Conservation (phyloP, 345 rosid species). For the Alliaria petiolata region DNA sequence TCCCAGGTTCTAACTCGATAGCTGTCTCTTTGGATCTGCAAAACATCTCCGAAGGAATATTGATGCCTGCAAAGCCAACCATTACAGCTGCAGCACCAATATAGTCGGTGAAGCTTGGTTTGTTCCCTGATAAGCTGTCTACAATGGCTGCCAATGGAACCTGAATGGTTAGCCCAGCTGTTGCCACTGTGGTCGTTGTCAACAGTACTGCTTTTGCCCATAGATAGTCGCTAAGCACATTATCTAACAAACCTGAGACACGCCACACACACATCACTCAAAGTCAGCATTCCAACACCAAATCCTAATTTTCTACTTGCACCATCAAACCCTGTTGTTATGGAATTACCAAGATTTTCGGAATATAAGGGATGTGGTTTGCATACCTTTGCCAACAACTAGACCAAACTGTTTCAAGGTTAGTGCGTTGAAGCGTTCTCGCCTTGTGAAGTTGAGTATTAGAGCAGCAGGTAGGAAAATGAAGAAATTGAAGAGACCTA, state of each 20-base stretch:
- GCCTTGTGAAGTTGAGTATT: conserved; percentile 57
- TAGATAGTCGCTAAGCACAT: conserved; percentile 86
- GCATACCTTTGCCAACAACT: conserved; percentile 80
- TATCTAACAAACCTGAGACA: conserved; percentile 73
- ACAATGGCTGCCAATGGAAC: conserved; percentile 93
- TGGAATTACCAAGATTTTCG: not conserved
- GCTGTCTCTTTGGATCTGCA: conserved; percentile 42
- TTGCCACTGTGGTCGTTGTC: conserved; percentile 89
- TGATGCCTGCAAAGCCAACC: conserved; percentile 90
- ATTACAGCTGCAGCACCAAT: conserved; percentile 86
- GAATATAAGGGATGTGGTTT: not conserved
- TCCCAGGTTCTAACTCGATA: conserved; percentile 38
- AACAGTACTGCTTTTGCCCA: conserved; percentile 95
- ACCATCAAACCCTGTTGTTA: too few relatives aligned
- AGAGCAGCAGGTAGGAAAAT: conserved; percentile 78
- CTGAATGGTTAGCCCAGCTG: conserved; percentile 92
- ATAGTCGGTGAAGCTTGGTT: conserved; percentile 63
- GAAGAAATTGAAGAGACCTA: conserved; percentile 77
- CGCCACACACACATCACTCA: not conserved
- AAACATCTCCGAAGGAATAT: conserved; percentile 55
- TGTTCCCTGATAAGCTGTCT: conserved; percentile 65
- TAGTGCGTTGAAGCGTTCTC: conserved; percentile 60
- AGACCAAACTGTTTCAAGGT: conserved; percentile 71
- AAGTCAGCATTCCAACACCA: not conserved
- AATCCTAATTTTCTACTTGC: not conserved